These are phyloP conservation scores for Lodderomyces elongisporus DNA, from an alignment of 1,139 yeast species.

Conservation along the genomic window DNA sequence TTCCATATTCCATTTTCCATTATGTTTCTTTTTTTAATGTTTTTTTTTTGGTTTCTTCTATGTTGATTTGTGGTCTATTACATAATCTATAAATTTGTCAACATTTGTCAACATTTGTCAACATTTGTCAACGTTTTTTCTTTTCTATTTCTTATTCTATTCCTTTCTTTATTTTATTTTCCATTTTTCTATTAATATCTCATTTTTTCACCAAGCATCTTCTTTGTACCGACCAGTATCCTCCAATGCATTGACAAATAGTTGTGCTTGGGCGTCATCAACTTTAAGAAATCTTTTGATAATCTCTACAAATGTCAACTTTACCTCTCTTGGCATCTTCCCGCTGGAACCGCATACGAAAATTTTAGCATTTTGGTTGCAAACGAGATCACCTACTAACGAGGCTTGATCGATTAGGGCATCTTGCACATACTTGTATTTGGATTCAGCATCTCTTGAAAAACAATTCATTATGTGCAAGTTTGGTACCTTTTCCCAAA, in stretches of 20 bases:
- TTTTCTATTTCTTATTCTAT: background rate
- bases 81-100: too few species aligned
- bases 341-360: slow-evolving; percentile 94
- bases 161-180: background rate
- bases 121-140: background rate
- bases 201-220: slow-evolving; percentile 86
- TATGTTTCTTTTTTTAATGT: too few species aligned
- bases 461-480: slow-evolving; percentile 51
- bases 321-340: slow-evolving; percentile 87
- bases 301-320: slow-evolving; percentile 66
- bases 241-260: slow-evolving; percentile 57
- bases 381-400: slow-evolving; percentile 47
- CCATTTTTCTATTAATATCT: too few species aligned
- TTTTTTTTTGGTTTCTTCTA: too few species aligned
- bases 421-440: slow-evolving; percentile 68
- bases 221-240: slow-evolving; percentile 67
- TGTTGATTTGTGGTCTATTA: too few species aligned
- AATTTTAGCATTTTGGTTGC: slow-evolving; percentile 52
- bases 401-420: slow-evolving; percentile 47
- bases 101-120: too few species aligned
- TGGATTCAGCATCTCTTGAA: slow-evolving; percentile 50
- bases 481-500: slow-evolving; percentile 41
- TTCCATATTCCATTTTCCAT: too few species aligned
- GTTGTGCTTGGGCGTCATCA: slow-evolving; percentile 44
- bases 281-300: slow-evolving; percentile 38